Evolutionary conservation across 2,329 filamentous ascomycete species (phyloP), one percentile per base, ranked within the genome.

Genomic region (Parascedosporium putredinis): DNA sequence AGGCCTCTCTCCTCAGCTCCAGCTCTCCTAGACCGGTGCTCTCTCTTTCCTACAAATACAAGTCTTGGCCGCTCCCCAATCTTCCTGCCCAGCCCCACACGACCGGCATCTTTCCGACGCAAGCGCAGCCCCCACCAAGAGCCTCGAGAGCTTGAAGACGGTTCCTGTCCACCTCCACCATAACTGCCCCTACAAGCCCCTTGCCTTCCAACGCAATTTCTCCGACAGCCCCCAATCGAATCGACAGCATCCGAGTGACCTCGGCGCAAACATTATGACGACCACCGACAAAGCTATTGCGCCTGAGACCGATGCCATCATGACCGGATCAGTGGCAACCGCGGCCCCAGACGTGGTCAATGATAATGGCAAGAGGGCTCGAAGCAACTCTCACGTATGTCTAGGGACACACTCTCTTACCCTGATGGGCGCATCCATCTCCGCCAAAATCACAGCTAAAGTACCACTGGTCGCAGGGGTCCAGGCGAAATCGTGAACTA

Each of bases 381-480:
- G 33, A 12, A 23, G 14, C 14, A 45, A 27, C 16, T 27, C 43
- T 43, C 53, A 40, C 53, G 5, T 49, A 45, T 27, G 20, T 47
- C 34, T 16, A n/a, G n/a, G n/a, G n/a, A n/a, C 31, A 3, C 7
- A 3, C 22, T 44, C 29, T 47, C 14, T 50, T 43, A 27, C 36
- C 52, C n/a, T 51, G 16, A 3, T 38, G n/a, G n/a, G n/a, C n/a
- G n/a, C n/a, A n/a, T n/a, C n/a, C n/a, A n/a, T n/a, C n/a, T n/a
- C n/a, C n/a, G n/a, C n/a, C n/a, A n/a, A n/a, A n/a, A n/a, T n/a
- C n/a, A n/a, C n/a, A n/a, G n/a, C n/a, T n/a, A n/a, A n/a, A n/a
- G n/a, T n/a, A n/a, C n/a, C n/a, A n/a, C n/a, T n/a, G n/a, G n/a
- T n/a, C n/a, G n/a, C n/a, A n/a, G n/a, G n/a, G n/a, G n/a, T n/a